Percentiles rank a stretch among this genome's conserved stretches.
These are phyloP conservation scores for Acanthamoeba castellanii DNA, from an alignment of 208 protist species.

Conservation along the genomic window DNA sequence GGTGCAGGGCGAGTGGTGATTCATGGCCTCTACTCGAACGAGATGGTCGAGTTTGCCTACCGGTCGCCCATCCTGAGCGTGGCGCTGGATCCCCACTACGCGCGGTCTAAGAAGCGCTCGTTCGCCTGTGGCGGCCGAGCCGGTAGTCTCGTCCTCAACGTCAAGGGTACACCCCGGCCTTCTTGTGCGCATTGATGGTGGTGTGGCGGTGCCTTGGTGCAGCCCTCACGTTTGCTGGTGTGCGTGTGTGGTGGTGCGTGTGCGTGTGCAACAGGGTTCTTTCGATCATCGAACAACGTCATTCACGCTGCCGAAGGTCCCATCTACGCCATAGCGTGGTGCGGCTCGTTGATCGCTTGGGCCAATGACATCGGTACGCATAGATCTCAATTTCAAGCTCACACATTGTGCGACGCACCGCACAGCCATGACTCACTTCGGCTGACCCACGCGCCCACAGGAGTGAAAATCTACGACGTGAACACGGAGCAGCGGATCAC, in stretches of 20 bases:
- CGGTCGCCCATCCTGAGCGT: constrained; percentile 87
- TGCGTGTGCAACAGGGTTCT: constrained; percentile 75
- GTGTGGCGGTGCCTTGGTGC: too few species aligned
- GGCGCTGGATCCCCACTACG: constrained; percentile 89
- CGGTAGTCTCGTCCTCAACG: constrained; percentile 88
- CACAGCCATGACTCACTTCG: not conserved
- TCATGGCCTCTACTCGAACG: constrained; percentile 78
- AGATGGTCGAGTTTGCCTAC: constrained; percentile 78
- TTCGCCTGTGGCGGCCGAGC: constrained; percentile 88
- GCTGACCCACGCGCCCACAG: not conserved
- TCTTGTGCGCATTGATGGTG: constrained; percentile 79
- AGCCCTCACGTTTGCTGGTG: not conserved
- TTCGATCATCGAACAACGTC: constrained; percentile 83
- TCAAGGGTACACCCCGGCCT: constrained; percentile 84
- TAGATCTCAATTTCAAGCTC: not conserved
- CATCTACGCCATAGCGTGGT: constrained; percentile 88
- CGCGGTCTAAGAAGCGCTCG: constrained; percentile 80
- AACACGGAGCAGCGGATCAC: constrained; percentile 87
- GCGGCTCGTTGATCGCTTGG: constrained; percentile 89
- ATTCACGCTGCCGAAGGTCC: constrained; percentile 90
- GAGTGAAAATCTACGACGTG: constrained; percentile 89
- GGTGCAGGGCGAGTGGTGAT: constrained; percentile 86
- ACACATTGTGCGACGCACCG: not conserved
- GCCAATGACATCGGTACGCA: constrained; percentile 87
- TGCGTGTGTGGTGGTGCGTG: not conserved